phyloP scores from a whole-genome alignment of 371 early-diverging fungal genomes.

The Syncephalis plumigaleata region DNA sequence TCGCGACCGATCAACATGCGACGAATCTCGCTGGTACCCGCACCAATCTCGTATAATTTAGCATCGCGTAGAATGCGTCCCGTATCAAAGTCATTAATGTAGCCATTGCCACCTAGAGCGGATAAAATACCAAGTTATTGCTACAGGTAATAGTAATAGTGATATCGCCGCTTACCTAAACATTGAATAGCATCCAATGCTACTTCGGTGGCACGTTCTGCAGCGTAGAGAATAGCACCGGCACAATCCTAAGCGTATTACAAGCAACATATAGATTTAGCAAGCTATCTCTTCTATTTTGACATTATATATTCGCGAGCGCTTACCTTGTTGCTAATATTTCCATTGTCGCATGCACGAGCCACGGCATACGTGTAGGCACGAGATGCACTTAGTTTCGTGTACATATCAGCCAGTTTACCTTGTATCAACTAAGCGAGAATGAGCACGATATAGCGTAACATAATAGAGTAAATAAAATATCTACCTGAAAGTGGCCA shows the following conservation, averaged over 20 bases:
- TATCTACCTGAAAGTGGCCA: conserved; percentile 69
- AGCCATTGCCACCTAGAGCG: conserved; percentile 79
- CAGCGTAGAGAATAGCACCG: conserved; percentile 86
- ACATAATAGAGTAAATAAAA: not conserved
- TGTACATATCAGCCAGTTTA: conserved; percentile 95
- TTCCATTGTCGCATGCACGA: conserved; percentile 67
- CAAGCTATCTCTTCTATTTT: not conserved
- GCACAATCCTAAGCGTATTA: conserved; percentile 66
- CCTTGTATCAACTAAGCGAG: conserved; percentile 62
- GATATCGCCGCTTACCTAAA: conserved; percentile 26
- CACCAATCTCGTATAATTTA: conserved; percentile 96
- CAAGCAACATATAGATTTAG: not conserved
- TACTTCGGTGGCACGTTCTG: conserved; percentile 90
- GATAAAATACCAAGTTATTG: no score
- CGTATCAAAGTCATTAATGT: conserved; percentile 85
- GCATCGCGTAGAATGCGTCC: conserved; percentile 92
- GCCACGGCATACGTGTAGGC: conserved; percentile 88
- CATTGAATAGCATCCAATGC: conserved; percentile 93
- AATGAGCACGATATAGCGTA: conserved; percentile 1
- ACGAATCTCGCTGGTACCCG: conserved; percentile 94
- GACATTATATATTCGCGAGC: not conserved
- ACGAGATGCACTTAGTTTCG: conserved; percentile 79
- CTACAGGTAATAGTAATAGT: no score
- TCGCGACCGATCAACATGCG: conserved; percentile 87
- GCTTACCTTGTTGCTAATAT: conserved; percentile 44